phyloP scores from a whole-genome alignment of 2,329 filamentous ascomycete species.

The Colletotrichum sp. region DNA sequence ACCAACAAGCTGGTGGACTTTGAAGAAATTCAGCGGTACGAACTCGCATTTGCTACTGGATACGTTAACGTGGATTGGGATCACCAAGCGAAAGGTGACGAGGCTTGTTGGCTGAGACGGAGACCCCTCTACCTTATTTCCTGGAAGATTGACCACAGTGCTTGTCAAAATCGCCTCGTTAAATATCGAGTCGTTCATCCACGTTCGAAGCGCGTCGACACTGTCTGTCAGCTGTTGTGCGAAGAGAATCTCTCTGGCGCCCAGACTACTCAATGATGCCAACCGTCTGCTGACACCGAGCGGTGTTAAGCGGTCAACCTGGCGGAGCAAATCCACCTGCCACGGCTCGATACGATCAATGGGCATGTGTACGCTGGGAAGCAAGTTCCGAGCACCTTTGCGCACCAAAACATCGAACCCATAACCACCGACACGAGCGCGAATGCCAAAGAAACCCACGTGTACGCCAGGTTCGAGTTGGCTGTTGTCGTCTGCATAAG shows the following conservation, averaged over 20 bases:
- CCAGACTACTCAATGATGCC: conserved; percentile 40
- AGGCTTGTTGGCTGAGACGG: conserved; percentile 37
- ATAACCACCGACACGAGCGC: conserved; percentile 53
- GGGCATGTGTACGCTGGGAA: conserved; percentile 64
- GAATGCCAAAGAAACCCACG: conserved; percentile 62
- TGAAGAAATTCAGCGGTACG: conserved; percentile 69
- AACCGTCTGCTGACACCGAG: conserved; percentile 42
- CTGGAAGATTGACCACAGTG: conserved; percentile 46
- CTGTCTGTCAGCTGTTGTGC: conserved; percentile 47
- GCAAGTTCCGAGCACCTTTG: conserved; percentile 59
- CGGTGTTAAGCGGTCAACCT: conserved; percentile 52
- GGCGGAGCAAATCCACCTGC: conserved; percentile 59
- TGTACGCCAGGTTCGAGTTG: conserved; percentile 60
- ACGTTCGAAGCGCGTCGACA: conserved; percentile 44
- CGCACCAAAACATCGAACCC: conserved; percentile 70
- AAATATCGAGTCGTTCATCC: conserved; percentile 50
- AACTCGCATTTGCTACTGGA: conserved; percentile 60
- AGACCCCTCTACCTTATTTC: conserved; percentile 19
- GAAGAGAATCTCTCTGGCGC: conserved; percentile 48
- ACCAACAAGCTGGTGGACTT: conserved; percentile 68
- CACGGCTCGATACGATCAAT: conserved; percentile 57
- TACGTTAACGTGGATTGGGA: conserved; percentile 63
- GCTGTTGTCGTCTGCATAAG: conserved; percentile 53
- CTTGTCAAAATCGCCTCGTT: conserved; percentile 50
- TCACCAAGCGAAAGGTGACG: conserved; percentile 64